These are phyloP conservation scores for Tetramitus jugosus DNA, from an alignment of 208 protist species.

Conservation along the genomic window DNA sequence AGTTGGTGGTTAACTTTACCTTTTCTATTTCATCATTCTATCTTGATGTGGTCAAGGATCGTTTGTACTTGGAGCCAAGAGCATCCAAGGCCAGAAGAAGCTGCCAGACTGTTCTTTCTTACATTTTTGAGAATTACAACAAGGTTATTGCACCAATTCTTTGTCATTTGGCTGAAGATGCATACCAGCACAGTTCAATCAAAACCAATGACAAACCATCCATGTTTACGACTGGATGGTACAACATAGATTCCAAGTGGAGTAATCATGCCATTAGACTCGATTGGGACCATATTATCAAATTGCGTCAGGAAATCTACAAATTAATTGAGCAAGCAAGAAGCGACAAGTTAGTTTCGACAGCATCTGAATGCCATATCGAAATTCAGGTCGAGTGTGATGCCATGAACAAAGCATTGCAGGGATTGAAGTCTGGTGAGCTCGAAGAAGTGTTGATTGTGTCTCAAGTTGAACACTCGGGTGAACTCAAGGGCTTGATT, in stretches of 20 bases:
- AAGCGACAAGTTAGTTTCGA: background rate
- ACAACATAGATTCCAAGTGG: no score
- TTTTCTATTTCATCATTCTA: slow-evolving; percentile 51
- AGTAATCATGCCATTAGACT: no score
- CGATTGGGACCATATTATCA: background rate
- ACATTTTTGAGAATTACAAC: slow-evolving; percentile 32
- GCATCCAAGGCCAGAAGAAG: slow-evolving; percentile 36
- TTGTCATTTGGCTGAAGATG: slow-evolving; percentile 48
- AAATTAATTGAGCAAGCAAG: slow-evolving; percentile 3
- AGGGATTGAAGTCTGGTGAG: background rate
- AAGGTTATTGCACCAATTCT: slow-evolving; percentile 47
- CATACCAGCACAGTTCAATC: slow-evolving; percentile 38
- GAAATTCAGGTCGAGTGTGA: background rate
- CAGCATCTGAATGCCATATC: background rate
- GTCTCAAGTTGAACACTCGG: background rate
- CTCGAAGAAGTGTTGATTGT: background rate
- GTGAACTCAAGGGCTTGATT: background rate
- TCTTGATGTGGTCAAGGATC: slow-evolving; percentile 55
- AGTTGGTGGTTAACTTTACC: slow-evolving; percentile 16
- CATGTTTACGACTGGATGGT: no score
- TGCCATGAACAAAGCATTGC: background rate
- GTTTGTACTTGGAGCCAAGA: slow-evolving; percentile 50
- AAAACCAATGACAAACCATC: no score
- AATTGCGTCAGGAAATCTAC: background rate
- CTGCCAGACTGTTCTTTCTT: slow-evolving; percentile 39